Base-by-base conservation (phyloP, 768 basidiomycete genomes). In the Cystobasidium onofrii region DNA sequence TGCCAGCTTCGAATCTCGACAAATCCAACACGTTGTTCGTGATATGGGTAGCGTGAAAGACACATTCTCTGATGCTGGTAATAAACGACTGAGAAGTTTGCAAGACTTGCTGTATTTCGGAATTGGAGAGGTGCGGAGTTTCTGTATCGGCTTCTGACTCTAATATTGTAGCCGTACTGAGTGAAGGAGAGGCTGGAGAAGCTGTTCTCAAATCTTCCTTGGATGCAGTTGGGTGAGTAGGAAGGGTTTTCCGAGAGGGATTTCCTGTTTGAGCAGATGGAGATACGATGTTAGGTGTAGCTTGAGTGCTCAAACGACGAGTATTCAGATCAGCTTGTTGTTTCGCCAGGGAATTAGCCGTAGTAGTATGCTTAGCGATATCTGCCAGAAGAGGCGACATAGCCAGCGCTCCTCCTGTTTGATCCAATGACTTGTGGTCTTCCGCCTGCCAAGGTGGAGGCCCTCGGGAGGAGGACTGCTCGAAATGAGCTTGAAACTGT, bases 21-120 rank as follows among this genome's bases (percentile, higher is more conserved):
- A 67, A 29, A 36, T 67, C 65, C 25, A 67, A 29, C 7, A 67
- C 65, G 27, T 67, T 67, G 29, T 67, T 67, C 1, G 65, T 67
- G 31, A 67, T 67, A 54, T 67, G 65, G 3, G 65, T 67, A 29
- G 65, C 65, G 31, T 67, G 65, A 27, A 50, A 67, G n/a, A 67
- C 65, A 29, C 65, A 67, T 54, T 67, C 65, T 43, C 65, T 36
- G 27, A 67, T 67, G 27, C 41, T 46, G 17, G 65, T 67, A 29
- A 67, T 67, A 23, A 67, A 67, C 1, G 65, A 67, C 29, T 67
- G 65, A 4, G 65, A 41, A n/a, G 65, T 50, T 52, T 46, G 50
- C 15, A 67, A 29, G 7, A 52, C 50, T 34, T 67, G 43, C 31
- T 67, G 65, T n/a, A 50, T 27, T 36, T 67, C 65, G 9, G 23